Percentiles rank a stretch among this genome's conserved stretches.
Conservation (phyloP, 371 early-diverging fungal species). For the Mucor indicus region DNA sequence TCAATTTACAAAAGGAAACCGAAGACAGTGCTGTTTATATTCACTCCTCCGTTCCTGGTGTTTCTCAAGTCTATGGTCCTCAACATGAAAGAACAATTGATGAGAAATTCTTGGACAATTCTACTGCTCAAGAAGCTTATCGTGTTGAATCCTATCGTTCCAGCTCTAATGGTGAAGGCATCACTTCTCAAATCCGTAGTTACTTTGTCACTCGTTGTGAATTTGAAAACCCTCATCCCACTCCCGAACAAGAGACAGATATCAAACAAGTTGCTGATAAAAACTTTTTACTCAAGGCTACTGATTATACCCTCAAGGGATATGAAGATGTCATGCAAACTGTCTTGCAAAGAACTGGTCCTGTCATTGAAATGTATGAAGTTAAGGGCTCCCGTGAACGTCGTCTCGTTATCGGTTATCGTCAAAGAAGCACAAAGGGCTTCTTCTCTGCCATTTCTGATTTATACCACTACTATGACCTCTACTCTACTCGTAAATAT, state of each 20-base stretch:
- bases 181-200: slow-evolving; percentile 89
- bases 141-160: slow-evolving; percentile 97
- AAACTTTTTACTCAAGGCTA: slow-evolving; percentile 92
- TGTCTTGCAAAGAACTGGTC: slow-evolving; percentile 87
- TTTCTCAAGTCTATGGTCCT: slow-evolving; percentile 84
- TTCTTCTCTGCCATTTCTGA: slow-evolving; percentile 96
- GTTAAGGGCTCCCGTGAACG: slow-evolving; percentile 83
- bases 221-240: slow-evolving; percentile 82
- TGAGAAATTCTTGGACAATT: slow-evolving; percentile 82
- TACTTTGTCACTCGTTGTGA: slow-evolving; percentile 94
- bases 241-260: slow-evolving; percentile 73
- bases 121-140: slow-evolving; percentile 72
- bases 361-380: slow-evolving; percentile 91
- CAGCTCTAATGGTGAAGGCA: slow-evolving; percentile 88
- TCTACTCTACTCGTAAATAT: slow-evolving; percentile 96
- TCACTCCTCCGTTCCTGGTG: slow-evolving; percentile 93
- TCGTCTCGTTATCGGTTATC: slow-evolving; percentile 88
- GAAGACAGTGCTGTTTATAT: slow-evolving; percentile 94
- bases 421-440: slow-evolving; percentile 86
- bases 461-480: slow-evolving; percentile 96
- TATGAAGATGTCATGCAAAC: slow-evolving; percentile 85
- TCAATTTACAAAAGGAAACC: slow-evolving; percentile 89
- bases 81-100: slow-evolving; percentile 92
- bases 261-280: slow-evolving; percentile 88
- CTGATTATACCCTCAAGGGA: slow-evolving; percentile 84